Percentiles rank a stretch among this genome's conserved stretches.
Conservation (phyloP, 495 filamentous ascomycete species). For the Hyaloscypha hepaticicola region DNA sequence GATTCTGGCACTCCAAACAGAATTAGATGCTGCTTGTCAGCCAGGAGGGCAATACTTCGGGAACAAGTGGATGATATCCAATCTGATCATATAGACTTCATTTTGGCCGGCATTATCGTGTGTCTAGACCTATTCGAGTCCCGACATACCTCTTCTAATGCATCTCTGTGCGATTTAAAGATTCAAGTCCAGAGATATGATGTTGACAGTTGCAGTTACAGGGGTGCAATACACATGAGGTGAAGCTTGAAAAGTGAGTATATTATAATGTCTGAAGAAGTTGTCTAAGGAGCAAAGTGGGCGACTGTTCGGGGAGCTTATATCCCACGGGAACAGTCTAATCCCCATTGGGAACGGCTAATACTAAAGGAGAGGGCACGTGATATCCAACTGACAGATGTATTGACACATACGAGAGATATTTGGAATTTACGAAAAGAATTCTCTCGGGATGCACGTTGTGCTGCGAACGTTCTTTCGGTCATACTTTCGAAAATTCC, state of each 20-base stretch:
- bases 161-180: background rate
- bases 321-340: too few species aligned
- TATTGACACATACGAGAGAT: conserved; percentile 35
- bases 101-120: conserved; percentile 45
- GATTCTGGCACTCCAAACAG: conserved; percentile 50
- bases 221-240: too few species aligned
- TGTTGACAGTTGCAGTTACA: too few species aligned
- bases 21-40: conserved; percentile 36
- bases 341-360: too few species aligned
- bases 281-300: too few species aligned
- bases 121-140: conserved; percentile 44
- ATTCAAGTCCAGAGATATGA: conserved; percentile 2
- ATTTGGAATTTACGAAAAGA: conserved; percentile 32
- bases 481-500: conserved; percentile 37
- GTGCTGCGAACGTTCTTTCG: conserved; percentile 38
- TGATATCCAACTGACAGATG: too few species aligned
- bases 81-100: conserved; percentile 45
- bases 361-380: too few species aligned
- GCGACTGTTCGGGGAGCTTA: too few species aligned
- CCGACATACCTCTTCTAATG: conserved; percentile 26
- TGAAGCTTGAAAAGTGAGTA: too few species aligned
- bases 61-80: conserved; percentile 43
- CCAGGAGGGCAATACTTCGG: conserved; percentile 39
- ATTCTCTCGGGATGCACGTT: conserved; percentile 36
- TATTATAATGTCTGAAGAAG: too few species aligned